A percentile compares a stretch with the other conserved stretches of the same genome.
Evolutionary conservation across 192 early-diverging fungal genomes (phyloP).

Genomic region (Coemansia sp.): DNA sequence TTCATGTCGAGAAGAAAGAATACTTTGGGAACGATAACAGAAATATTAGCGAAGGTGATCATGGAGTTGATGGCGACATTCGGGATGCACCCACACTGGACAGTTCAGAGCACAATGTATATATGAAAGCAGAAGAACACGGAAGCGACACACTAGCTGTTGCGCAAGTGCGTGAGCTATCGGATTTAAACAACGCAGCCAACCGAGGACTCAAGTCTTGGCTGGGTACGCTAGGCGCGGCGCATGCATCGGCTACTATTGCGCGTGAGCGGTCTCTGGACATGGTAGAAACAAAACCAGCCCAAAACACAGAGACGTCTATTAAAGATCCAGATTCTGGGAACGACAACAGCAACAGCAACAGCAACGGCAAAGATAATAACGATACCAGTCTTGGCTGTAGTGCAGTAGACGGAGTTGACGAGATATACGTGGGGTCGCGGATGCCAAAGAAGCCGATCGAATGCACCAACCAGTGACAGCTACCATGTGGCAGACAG

Average conservation of each 20-base stretch:
- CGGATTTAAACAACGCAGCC: conserved; percentile 28
- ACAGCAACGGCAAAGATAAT: background rate
- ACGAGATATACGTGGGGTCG: conserved; percentile 42
- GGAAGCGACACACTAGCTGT: background rate
- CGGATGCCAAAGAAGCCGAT: conserved; percentile 31
- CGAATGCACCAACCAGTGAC: conserved; percentile 47
- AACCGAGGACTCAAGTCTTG: conserved; percentile 42
- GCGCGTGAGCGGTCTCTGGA: background rate
- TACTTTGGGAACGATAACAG: background rate
- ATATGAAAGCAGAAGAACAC: background rate
- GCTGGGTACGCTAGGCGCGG: conserved; percentile 27
- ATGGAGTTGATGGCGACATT: background rate
- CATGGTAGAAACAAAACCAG: background rate
- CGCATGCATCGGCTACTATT: conserved; percentile 14
- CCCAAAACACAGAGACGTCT: background rate
- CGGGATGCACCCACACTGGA: background rate
- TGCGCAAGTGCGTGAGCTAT: conserved; percentile 3
- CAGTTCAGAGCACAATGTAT: background rate
- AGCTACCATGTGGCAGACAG: background rate
- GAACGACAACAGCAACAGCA: background rate
- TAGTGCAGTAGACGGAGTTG: background rate
- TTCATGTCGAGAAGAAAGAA: background rate
- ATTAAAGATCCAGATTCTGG: background rate
- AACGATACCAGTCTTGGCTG: background rate
- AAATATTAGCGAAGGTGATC: background rate